Conservation (phyloP, 106 monocot species). For the Chionographis japonica region DNA sequence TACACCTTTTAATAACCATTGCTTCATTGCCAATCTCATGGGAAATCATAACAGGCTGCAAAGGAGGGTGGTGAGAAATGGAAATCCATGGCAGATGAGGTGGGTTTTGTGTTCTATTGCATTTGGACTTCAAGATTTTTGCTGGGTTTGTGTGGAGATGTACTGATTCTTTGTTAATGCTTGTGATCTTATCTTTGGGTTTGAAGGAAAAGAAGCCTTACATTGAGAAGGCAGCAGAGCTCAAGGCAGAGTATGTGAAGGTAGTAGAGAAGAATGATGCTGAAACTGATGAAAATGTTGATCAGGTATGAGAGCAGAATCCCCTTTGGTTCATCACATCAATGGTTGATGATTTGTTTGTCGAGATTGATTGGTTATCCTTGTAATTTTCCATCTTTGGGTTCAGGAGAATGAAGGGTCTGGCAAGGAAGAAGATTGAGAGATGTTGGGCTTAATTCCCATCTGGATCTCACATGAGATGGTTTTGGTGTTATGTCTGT, state of each 20-base stretch:
- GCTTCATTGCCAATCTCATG: not conserved
- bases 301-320: no score
- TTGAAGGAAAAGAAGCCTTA: slow-evolving; percentile 79
- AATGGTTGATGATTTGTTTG: no score
- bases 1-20: not conserved
- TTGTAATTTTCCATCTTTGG: no score
- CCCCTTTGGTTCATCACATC: no score
- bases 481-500: no score
- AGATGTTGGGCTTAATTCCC: no score
- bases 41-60: slow-evolving; percentile 27
- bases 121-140: not conserved
- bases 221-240: slow-evolving; percentile 60
- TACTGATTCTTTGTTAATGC: not conserved
- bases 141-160: not conserved
- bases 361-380: no score
- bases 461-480: no score
- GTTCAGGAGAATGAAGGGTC: no score
- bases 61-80: slow-evolving; percentile 93
- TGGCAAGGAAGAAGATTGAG: no score
- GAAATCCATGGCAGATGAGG: slow-evolving; percentile 81
- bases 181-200: not conserved
- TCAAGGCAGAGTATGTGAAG: slow-evolving; percentile 54
- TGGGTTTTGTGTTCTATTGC: slow-evolving; percentile 6
- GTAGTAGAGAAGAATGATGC: slow-evolving; percentile 22
- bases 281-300: no score